A percentile compares a stretch with the other conserved stretches of the same genome.
These are phyloP conservation scores for Silene latifolia DNA, from an alignment of 148 eudicot species.

Conservation along the genomic window DNA sequence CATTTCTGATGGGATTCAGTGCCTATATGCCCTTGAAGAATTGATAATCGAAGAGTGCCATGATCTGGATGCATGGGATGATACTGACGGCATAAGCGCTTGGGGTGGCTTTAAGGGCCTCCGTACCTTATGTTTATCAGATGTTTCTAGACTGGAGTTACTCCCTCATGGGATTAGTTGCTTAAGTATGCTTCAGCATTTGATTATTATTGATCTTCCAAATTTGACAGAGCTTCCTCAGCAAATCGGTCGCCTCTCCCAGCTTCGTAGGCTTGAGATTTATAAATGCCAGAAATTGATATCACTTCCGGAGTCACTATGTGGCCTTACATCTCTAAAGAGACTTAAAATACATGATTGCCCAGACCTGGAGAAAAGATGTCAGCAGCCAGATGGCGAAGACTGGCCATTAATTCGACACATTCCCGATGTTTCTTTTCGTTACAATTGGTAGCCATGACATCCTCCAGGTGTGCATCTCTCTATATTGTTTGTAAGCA, in stretches of 20 bases:
- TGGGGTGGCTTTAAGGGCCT: constrained; percentile 13
- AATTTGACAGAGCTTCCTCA: constrained; percentile 12
- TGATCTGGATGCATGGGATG: constrained; percentile 14
- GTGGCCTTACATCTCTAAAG: constrained; percentile 4
- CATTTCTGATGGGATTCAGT: not conserved
- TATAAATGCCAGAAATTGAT: constrained; percentile 3
- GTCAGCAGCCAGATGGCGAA: constrained; percentile 3
- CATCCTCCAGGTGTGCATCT: no score
- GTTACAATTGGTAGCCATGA: no score
- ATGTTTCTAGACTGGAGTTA: constrained; percentile 1
- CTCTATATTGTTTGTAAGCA: no score
- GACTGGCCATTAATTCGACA: constrained; percentile 16
- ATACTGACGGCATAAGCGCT: not conserved
- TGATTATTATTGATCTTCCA: not conserved
- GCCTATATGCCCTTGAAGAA: constrained; percentile 10
- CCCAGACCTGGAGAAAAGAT: constrained; percentile 10
- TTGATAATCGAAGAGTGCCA: constrained; percentile 7
- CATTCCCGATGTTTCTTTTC: not conserved
- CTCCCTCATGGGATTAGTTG: constrained; percentile 4
- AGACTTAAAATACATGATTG: not conserved
- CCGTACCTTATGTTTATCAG: not conserved
- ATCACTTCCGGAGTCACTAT: not conserved
- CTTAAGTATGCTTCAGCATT: constrained; percentile 10
- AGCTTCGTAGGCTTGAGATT: constrained; percentile 9
- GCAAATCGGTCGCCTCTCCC: not conserved